Evolutionary conservation across 2,329 filamentous ascomycete species (phyloP).

Genomic region (Microsporum ferrugineum): DNA sequence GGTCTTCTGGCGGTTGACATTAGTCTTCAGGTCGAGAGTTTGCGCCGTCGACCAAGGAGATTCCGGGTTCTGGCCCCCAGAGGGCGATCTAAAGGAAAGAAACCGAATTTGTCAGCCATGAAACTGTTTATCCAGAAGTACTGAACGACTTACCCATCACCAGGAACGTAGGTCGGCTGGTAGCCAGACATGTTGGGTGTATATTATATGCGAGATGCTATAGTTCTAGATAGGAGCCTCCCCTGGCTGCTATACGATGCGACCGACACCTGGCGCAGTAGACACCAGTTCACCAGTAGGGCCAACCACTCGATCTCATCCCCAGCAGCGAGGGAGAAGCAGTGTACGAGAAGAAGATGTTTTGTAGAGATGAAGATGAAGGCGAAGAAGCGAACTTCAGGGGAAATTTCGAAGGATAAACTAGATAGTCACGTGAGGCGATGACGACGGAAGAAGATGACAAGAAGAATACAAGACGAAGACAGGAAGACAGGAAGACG

Average conservation of each 20-base stretch:
- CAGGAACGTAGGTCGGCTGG: constrained; percentile 8
- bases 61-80: background rate
- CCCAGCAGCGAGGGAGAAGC: background rate
- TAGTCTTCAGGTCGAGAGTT: constrained; percentile 53
- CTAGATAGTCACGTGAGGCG: background rate
- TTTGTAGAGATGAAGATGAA: background rate
- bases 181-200: constrained; percentile 9
- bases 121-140: background rate
- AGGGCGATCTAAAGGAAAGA: background rate
- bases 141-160: constrained; percentile 5
- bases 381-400: background rate
- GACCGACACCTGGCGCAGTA: background rate
- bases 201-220: background rate
- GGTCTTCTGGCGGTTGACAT: constrained; percentile 80
- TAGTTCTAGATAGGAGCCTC: background rate
- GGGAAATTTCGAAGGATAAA: background rate
- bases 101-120: background rate
- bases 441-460: background rate
- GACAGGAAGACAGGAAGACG: no score
- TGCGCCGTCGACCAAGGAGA: background rate
- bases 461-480: background rate
- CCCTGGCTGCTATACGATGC: background rate
- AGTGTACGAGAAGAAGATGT: background rate
- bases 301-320: background rate
- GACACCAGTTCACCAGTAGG: background rate